Evolutionary conservation across 768 basidiomycete genomes (phyloP).

Genomic region (Kwoniella sp.): DNA sequence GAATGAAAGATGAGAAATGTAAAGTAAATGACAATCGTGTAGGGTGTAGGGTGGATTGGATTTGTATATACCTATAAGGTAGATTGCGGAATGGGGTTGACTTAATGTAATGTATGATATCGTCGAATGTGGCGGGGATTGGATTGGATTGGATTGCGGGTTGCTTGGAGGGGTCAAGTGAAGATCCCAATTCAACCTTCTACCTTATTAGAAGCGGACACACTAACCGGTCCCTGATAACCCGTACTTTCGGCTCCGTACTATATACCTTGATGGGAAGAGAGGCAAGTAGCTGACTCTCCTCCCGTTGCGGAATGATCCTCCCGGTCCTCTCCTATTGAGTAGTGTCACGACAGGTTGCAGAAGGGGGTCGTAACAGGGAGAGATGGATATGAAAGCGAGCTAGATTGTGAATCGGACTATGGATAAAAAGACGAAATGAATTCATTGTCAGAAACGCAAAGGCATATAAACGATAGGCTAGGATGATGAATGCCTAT

Average conservation of each 20-base stretch:
- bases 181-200: not conserved
- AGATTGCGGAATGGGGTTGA: not conserved
- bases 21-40: not conserved
- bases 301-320: not conserved
- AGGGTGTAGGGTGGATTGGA: conserved; percentile 1
- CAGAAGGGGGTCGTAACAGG: too few species aligned
- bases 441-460: too few species aligned
- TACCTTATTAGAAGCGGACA: not conserved
- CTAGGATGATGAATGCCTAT: not conserved
- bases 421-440: not conserved
- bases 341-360: too few species aligned
- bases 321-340: too few species aligned
- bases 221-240: not conserved
- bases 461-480: not conserved
- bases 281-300: not conserved
- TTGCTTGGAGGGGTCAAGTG: not conserved
- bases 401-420: not conserved
- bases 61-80: not conserved
- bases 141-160: not conserved
- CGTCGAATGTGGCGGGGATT: conserved; percentile 1
- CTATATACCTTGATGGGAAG: not conserved
- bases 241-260: not conserved
- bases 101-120: not conserved
- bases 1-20: not conserved
- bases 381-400: not conserved